Evolutionary conservation across 129 eudicot species (phyloP).

Genomic region (Lonicera japonica): DNA sequence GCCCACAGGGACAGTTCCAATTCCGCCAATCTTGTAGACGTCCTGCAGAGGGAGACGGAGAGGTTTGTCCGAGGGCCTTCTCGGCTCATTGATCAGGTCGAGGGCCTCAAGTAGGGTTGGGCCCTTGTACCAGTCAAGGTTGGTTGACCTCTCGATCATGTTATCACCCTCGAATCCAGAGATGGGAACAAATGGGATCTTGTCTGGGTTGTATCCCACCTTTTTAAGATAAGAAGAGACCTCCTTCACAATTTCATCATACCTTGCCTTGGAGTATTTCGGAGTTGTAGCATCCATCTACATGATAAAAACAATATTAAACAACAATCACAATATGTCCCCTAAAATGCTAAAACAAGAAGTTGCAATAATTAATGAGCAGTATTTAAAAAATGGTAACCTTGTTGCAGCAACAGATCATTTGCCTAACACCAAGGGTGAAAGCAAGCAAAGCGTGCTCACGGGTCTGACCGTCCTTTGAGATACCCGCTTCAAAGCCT

Average conservation of each 20-base stretch:
- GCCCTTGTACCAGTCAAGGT: constrained; percentile 56
- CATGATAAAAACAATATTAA: neutral
- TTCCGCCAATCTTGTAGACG: constrained; percentile 50
- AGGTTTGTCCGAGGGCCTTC: constrained; percentile 48
- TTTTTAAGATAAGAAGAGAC: constrained; percentile 41
- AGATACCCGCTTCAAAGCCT: constrained; percentile 53
- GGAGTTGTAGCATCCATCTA: constrained; percentile 56
- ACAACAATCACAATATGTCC: neutral
- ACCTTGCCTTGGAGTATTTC: constrained; percentile 38
- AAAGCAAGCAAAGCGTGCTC: constrained; percentile 58
- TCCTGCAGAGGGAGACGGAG: constrained; percentile 49
- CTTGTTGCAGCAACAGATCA: constrained; percentile 52
- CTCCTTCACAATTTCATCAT: constrained; percentile 44
- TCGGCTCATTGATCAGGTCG: constrained; percentile 37
- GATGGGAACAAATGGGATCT: constrained; percentile 40
- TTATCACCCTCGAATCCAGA: constrained; percentile 46
- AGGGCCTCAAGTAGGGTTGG: constrained; percentile 53
- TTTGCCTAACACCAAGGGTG: constrained; percentile 59
- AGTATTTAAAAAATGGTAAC: constrained; percentile 1
- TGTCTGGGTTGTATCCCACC: constrained; percentile 52
- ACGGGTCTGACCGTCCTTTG: constrained; percentile 57
- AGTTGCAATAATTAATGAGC: neutral
- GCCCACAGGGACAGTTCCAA: constrained; percentile 50
- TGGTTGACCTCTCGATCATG: constrained; percentile 50
- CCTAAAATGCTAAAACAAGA: neutral